A percentile compares a stretch with the other conserved stretches of the same genome.
phyloP scores from a whole-genome alignment of 768 basidiomycete species.

The Pleurotus tuber-regium region DNA sequence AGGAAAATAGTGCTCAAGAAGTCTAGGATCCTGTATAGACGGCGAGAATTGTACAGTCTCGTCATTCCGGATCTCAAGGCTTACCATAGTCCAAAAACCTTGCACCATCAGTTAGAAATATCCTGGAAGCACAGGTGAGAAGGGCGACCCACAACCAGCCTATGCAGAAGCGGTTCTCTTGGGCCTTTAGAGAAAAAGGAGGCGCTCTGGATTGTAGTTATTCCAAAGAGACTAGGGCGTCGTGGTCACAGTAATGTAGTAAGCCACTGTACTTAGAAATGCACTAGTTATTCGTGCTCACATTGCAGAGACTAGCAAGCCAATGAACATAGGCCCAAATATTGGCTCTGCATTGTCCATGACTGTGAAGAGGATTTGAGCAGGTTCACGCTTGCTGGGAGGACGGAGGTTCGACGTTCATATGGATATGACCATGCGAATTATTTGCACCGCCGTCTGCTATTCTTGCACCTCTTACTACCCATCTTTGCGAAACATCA shows the following conservation, averaged over 20 bases:
- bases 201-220: not conserved
- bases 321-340: slow-evolving; percentile 6
- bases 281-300: no score
- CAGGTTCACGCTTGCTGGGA: no score
- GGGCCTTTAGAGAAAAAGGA: slow-evolving; percentile 17
- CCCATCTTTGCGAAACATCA: no score
- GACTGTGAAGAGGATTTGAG: no score
- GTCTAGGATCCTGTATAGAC: slow-evolving; percentile 1
- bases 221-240: slow-evolving; percentile 2
- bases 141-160: slow-evolving; percentile 27
- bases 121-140: not conserved
- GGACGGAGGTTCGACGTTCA: no score
- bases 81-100: slow-evolving; percentile 4
- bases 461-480: no score
- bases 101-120: not conserved
- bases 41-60: not conserved
- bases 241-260: not conserved
- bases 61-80: not conserved
- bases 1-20: slow-evolving; percentile 3
- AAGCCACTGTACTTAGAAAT: not conserved
- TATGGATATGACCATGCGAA: no score
- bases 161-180: slow-evolving; percentile 32
- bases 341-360: no score
- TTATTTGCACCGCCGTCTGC: no score
- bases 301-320: slow-evolving; percentile 2